phyloP scores from a whole-genome alignment of 164 flowering plant genomes.

The Umbilicus rupestris region DNA sequence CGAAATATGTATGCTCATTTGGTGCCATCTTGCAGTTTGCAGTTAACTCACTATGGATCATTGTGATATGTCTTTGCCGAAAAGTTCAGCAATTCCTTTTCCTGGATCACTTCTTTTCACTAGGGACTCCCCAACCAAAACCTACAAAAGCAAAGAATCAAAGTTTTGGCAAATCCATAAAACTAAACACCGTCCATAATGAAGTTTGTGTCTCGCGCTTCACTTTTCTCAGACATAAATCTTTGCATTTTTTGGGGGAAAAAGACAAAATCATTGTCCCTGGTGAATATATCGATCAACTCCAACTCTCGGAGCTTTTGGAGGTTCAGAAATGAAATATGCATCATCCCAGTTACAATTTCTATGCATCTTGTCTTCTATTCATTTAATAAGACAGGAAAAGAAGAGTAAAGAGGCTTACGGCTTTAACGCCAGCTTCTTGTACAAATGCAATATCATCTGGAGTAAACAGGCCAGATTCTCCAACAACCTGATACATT shows the following conservation, averaged over 20 bases:
- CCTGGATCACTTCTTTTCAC: conserved; percentile 73
- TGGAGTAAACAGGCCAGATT: conserved; percentile 89
- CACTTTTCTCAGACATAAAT: not conserved
- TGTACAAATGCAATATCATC: conserved; percentile 88
- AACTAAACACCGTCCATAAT: not conserved
- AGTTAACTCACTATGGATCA: conserved; percentile 12
- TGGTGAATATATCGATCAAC: too few species aligned
- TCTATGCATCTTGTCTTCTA: not conserved
- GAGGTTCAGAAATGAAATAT: too few species aligned
- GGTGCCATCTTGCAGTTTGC: too few species aligned
- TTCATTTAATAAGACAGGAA: not conserved
- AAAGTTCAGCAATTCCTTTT: conserved; percentile 61
- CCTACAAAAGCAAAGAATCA: conserved; percentile 32
- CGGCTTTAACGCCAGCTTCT: conserved; percentile 97
- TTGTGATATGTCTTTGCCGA: conserved; percentile 67
- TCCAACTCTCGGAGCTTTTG: too few species aligned
- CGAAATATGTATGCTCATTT: too few species aligned
- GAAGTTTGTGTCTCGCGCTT: not conserved
- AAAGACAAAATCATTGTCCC: too few species aligned
- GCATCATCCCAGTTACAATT: too few species aligned
- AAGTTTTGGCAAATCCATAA: not conserved
- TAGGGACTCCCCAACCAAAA: conserved; percentile 90
- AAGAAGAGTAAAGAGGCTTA: conserved; percentile 23
- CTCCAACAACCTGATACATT: conserved; percentile 77
- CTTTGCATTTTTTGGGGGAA: too few species aligned